phyloP scores from a whole-genome alignment of 2,329 filamentous ascomycete genomes.

The Xylariaceae sp. region DNA sequence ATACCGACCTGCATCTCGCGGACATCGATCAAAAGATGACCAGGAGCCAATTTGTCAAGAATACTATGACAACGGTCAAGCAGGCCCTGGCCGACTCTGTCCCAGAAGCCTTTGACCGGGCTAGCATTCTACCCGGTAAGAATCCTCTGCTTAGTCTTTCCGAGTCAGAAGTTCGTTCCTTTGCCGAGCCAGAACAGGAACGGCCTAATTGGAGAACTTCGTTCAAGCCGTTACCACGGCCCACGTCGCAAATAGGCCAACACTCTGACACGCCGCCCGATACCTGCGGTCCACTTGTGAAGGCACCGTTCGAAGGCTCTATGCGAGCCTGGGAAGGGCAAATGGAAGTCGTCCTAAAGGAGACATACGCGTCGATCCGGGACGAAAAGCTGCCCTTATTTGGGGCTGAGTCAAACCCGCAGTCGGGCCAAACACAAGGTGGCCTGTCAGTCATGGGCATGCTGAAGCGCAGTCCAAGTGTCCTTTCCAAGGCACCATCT shows the following conservation, averaged over 20 bases:
- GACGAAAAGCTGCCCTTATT: constrained; percentile 85
- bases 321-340: constrained; percentile 85
- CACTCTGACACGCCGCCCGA: constrained; percentile 44
- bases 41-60: constrained; percentile 89
- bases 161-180: constrained; percentile 26
- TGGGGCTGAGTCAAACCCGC: constrained; percentile 61
- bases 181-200: constrained; percentile 29
- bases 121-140: constrained; percentile 56
- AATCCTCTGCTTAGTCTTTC: constrained; percentile 32
- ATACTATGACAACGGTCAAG: constrained; percentile 88
- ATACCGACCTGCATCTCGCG: constrained; percentile 92
- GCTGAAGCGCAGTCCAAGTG: constrained; percentile 84
- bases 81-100: constrained; percentile 75
- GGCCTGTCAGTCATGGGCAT: constrained; percentile 75
- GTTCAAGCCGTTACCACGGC: constrained; percentile 53
- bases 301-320: constrained; percentile 72
- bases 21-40: constrained; percentile 98
- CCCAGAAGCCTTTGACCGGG: constrained; percentile 65
- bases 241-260: constrained; percentile 46
- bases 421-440: constrained; percentile 53
- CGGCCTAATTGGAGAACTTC: constrained; percentile 42
- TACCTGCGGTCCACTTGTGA: constrained; percentile 76
- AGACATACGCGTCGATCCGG: constrained; percentile 88
- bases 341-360: constrained; percentile 86
- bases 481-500: constrained; percentile 89